These are phyloP conservation scores for Neltuma alba DNA, from an alignment of 306 rosid species.

Conservation along the genomic window DNA sequence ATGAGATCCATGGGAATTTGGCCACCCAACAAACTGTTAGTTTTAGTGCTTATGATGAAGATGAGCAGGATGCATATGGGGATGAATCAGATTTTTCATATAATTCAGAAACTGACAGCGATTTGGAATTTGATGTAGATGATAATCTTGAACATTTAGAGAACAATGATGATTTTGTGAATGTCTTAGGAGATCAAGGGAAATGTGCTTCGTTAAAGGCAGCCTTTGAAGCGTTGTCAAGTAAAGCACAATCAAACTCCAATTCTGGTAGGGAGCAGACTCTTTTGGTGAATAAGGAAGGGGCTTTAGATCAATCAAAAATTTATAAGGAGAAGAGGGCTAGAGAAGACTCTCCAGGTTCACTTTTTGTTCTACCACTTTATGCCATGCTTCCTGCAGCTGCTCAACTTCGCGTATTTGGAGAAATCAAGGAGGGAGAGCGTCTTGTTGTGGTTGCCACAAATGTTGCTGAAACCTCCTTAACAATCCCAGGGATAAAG, in stretches of 20 bases:
- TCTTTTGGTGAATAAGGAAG: constrained; percentile 37
- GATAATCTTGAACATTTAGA: constrained; percentile 41
- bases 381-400: constrained; percentile 93
- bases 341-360: constrained; percentile 48
- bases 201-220: constrained; percentile 70
- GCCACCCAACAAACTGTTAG: constrained; percentile 55
- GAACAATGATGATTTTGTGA: constrained; percentile 40
- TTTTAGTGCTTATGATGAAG: constrained; percentile 69
- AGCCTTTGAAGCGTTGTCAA: constrained; percentile 72
- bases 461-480: constrained; percentile 98
- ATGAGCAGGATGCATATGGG: constrained; percentile 40
- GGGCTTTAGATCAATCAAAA: constrained; percentile 45
- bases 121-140: constrained; percentile 58
- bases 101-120: constrained; percentile 75
- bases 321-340: constrained; percentile 33
- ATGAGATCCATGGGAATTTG: constrained; percentile 56
- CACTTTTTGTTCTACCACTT: constrained; percentile 79
- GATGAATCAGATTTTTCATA: constrained; percentile 58
- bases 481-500: constrained; percentile 91
- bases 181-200: constrained; percentile 56
- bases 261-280: constrained; percentile 39
- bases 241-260: constrained; percentile 40
- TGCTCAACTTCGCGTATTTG: constrained; percentile 79
- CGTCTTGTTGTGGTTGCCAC: constrained; percentile 90
- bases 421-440: constrained; percentile 71